Conservation (phyloP, 352 stramenopile species). For the Globisporangium canariense region DNA sequence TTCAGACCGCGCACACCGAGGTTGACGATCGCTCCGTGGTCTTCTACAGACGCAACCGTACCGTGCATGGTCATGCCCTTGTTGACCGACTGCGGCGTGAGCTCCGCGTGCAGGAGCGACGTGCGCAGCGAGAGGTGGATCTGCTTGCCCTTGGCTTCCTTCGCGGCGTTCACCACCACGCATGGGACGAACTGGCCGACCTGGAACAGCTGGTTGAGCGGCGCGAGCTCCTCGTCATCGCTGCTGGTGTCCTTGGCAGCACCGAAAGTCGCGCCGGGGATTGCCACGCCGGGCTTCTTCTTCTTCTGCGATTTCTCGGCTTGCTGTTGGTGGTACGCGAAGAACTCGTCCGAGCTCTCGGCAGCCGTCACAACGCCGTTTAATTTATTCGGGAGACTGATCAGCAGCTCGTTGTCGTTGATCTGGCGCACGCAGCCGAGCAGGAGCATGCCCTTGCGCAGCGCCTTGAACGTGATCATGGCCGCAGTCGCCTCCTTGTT, state of each 20-base stretch:
- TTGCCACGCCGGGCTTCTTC: constrained; percentile 18
- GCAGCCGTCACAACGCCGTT: constrained; percentile 86
- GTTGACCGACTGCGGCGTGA: constrained; percentile 46
- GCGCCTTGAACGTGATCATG: constrained; percentile 64
- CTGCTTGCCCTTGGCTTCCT: constrained; percentile 76
- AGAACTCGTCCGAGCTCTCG: constrained; percentile 82
- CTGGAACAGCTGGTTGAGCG: constrained; percentile 57
- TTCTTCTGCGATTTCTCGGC: constrained; percentile 19
- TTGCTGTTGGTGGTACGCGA: constrained; percentile 25
- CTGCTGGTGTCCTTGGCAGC: constrained; percentile 4
- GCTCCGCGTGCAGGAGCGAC: constrained; percentile 81
- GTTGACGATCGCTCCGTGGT: constrained; percentile 94
- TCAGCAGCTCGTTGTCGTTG: constrained; percentile 72
- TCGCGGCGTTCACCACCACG: constrained; percentile 70
- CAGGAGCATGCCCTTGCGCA: constrained; percentile 70
- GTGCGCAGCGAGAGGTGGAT: constrained; percentile 91
- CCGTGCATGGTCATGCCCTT: constrained; percentile 83
- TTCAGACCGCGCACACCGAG: constrained; percentile 78
- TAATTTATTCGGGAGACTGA: constrained; percentile 93
- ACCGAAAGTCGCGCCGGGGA: constrained; percentile 8
- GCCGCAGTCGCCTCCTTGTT: constrained; percentile 30
- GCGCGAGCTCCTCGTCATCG: constrained; percentile 33
- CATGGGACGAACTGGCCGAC: constrained; percentile 85
- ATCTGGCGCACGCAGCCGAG: constrained; percentile 90
- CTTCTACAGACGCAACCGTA: constrained; percentile 88